Base-by-base conservation (phyloP, 1,284 basidiomycete species). In the Exobasidium rhododendri region DNA sequence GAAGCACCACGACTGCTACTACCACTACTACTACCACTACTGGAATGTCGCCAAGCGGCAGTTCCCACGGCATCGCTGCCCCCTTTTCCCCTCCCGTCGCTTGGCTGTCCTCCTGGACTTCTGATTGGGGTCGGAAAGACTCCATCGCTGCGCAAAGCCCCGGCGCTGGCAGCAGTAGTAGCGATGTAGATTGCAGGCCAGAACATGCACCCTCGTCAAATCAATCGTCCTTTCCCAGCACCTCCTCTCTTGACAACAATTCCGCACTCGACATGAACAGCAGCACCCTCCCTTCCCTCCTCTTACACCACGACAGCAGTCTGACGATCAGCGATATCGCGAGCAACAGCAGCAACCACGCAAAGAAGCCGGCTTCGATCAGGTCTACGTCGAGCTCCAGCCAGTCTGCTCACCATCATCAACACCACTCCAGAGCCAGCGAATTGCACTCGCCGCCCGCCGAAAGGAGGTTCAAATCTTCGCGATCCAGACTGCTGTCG, bases 91-190 rank as follows among this genome's bases (percentile, higher is more conserved):
- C 20, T 50, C 26, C 14, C 14, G 26, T 26, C 4, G 13, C 20
- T 28, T 50, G 47, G 47, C 47, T 50, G 13, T 28, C 47, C 13
- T 24, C 47, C 28, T 50, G 47, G 47, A 50, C 47, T 13, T 24
- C 20, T 20, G 47, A 50, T 6, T 50, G 47, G 47, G 47, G 47
- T 40, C 35, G 35, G 17, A 40, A 40, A 40, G 35, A 40, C 14
- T 17, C 26, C 13, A 24, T 26, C 22, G 26, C 20, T 26, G 28
- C 20, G 14, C 14, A 26, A 24, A n/a, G 20, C 13, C 26, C 47
- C 14, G 20, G n/a, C 28, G 47, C n/a, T 4, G 20, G 13, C 14
- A 50, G 47, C 26, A 4, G 26, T 50, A 50, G 47, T 26, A 4
- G 26, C 28, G 20, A 50, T 6, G n/a, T 26, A 4, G 20, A 26